Evolutionary conservation across 2,329 filamentous ascomycete species (phyloP).

Genomic region (Amylocarpus encephaloides): DNA sequence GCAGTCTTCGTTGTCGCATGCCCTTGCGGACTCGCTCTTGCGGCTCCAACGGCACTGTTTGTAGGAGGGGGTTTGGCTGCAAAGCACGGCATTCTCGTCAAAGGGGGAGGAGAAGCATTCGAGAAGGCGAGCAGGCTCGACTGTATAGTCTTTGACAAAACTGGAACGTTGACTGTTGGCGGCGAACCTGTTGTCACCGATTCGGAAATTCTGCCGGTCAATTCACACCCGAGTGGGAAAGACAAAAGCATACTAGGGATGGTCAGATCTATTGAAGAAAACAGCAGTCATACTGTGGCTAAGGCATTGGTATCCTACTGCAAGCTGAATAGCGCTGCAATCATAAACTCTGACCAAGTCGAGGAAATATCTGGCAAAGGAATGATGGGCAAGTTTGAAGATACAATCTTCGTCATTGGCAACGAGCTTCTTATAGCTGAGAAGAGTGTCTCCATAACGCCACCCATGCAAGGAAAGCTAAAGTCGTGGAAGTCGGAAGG

Average conservation of each 20-base stretch:
- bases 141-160: constrained; percentile 55
- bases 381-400: constrained; percentile 50
- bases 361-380: constrained; percentile 69
- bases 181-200: constrained; percentile 62
- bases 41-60: constrained; percentile 52
- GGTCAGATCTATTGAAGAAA: constrained; percentile 58
- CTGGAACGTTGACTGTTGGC: constrained; percentile 51
- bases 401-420: constrained; percentile 54
- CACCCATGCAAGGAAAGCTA: constrained; percentile 34
- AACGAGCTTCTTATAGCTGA: constrained; percentile 65
- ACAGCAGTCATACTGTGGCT: constrained; percentile 69
- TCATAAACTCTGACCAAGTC: constrained; percentile 37
- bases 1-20: constrained; percentile 56
- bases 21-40: constrained; percentile 54
- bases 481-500: constrained; percentile 55
- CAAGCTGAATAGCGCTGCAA: constrained; percentile 28
- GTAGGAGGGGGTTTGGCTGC: constrained; percentile 53
- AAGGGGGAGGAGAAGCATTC: constrained; percentile 54
- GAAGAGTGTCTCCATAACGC: constrained; percentile 37
- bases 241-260: constrained; percentile 41
- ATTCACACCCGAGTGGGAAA: constrained; percentile 6
- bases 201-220: constrained; percentile 18
- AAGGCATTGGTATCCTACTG: constrained; percentile 64
- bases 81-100: constrained; percentile 50
- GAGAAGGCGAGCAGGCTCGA: constrained; percentile 50